A percentile compares a stretch with the other conserved stretches of the same genome.
Conservation (phyloP, 495 filamentous ascomycete genomes). For the Clavariopsis aquatica region DNA sequence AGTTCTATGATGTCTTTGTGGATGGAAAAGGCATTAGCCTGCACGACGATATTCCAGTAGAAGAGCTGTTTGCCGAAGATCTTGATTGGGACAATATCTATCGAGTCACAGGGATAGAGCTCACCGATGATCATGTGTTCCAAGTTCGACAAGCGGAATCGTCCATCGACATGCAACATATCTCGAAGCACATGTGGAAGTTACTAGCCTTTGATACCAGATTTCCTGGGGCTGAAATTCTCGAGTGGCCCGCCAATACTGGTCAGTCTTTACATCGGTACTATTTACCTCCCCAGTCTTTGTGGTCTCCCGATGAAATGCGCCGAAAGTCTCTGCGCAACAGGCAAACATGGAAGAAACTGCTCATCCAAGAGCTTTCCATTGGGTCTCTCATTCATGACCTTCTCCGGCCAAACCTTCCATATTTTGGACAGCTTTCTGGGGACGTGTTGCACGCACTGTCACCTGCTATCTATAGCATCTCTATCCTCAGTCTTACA, state of each 20-base stretch:
- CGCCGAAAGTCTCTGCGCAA: constrained; percentile 24
- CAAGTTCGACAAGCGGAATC: neutral
- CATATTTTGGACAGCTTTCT: neutral
- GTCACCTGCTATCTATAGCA: neutral
- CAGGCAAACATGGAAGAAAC: constrained; percentile 40
- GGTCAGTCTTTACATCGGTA: constrained; percentile 31
- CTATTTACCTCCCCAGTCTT: constrained; percentile 41
- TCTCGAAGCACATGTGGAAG: constrained; percentile 19
- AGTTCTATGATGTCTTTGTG: neutral
- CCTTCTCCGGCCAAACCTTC: constrained; percentile 9
- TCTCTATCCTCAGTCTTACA: neutral
- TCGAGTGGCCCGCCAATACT: constrained; percentile 40
- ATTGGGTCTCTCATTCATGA: constrained; percentile 32
- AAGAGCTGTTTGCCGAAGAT: constrained; percentile 1
- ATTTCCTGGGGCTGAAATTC: constrained; percentile 11
- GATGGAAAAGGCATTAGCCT: neutral
- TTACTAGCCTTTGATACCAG: constrained; percentile 23
- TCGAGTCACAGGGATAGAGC: constrained; percentile 15
- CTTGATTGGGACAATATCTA: constrained; percentile 14
- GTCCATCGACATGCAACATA: neutral
- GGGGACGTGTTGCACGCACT: neutral
- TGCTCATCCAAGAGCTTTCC: constrained; percentile 35
- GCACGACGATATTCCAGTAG: neutral
- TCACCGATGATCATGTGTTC: neutral
- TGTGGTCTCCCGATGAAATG: constrained; percentile 38